Base-by-base conservation (phyloP, 129 eudicot genomes). In the Chrysanthemum lavandulifolium region DNA sequence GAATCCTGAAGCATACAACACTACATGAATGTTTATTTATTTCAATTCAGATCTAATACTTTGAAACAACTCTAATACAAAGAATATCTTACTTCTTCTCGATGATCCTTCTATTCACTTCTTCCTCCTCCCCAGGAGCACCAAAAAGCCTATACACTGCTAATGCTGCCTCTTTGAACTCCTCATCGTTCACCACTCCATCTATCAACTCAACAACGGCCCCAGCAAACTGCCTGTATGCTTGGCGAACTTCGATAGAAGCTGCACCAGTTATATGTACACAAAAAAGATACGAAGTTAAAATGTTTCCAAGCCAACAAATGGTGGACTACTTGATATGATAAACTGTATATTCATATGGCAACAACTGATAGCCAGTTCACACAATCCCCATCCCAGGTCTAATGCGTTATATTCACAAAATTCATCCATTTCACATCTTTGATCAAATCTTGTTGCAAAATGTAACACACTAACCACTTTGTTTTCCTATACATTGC, bases 171-270 rank as follows among this genome's bases (percentile, higher is more conserved):
- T 94, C 98, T 65, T 69, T 83, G 55, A 90, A 87, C 91, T 90
- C 97, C 83, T 94, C 98, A 2, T 83, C 76, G 47, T 82, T 82
- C 61, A 79, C 91, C 60, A 87, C 98, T 21, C 86, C 87, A 19
- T 69, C 97, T 31, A 86, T 84, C 85, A 90, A 73, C 67, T 87
- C 98, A 63, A 90, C 96, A 73, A 94, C 97, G 0, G 89, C 93
- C 55, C 78, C 92, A 74, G 84, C 79, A 82, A 87, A 94, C 52
- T 90, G 87, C 71, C 74, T 94, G 82, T 90, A 94, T 1, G 84
- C 88, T 80, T 94, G 98, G 65, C 97, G 86, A 53, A 90, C 91
- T 74, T 90, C 97, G 53, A 59, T 49, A 49, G 97, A 84, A 68
- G 97, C 98, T 93, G 81, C 81, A 78, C 78, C 76, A 59, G 61